Evolutionary conservation across 192 early-diverging fungal species (phyloP), one percentile per base, ranked within the genome.

Genomic region (Entomortierella chlamydospora): DNA sequence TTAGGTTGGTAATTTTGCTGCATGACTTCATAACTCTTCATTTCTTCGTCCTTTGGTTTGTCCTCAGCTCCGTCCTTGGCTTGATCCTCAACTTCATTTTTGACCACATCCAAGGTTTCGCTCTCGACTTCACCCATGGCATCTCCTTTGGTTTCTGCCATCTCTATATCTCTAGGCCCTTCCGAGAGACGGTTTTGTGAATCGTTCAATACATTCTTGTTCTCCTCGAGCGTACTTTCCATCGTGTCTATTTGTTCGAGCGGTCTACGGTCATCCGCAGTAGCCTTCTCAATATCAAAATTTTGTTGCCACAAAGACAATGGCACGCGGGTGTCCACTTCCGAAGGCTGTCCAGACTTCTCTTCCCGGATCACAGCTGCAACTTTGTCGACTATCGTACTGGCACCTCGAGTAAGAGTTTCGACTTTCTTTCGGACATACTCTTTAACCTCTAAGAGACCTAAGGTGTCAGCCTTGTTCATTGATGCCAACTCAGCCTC

Each of bases 331-430:
- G 76, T 70, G 33, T 79, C 68, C 3, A 55, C 52, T 15, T 47
- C 33, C 12, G 68, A 61, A 13, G 47, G 20, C 49, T 59, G 41
- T 4, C 74, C 74, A 20, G 49, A 41, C 11, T 49, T 66, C 17
- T 79, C 76, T n/a, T 79, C 76, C 12, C 63, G 33, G 28, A 83
- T 31, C 15, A 83, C 64, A 11, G 64, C n/a, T 2, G 76, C 76
- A 17, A 83, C 76, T 41, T 80, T 68, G 55, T 80, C 70, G 5
- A 69, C 76, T 30, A 83, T 68, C 1, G 64, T 73, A 47, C 72
- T 68, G 25, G 82, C 83, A 13, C 84, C 86, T 41, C 79, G 64
- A 29, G 86, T 85, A 12, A 85, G 68, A 30, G 80, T 81, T 10
- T 81, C 66, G 1, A 82, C 50, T n/a, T 68, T 81, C 9, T 79